Evolutionary conservation across 2,329 filamentous ascomycete genomes (phyloP).

Genomic region (Sarocladium brachiariae): DNA sequence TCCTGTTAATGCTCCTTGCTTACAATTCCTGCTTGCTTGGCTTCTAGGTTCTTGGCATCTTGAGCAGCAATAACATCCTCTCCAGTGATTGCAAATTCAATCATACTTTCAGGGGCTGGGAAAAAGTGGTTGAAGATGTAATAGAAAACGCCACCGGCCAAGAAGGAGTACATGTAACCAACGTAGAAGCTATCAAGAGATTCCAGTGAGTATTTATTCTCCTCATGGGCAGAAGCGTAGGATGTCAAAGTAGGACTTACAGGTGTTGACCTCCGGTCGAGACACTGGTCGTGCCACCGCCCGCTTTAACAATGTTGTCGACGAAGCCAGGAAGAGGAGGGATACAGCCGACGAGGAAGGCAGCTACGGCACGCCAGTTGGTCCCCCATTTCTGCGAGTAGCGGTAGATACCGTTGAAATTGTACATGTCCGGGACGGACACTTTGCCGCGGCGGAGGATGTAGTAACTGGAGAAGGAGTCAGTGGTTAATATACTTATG

Average conservation of each 20-base stretch:
- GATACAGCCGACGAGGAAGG: slow-evolving; percentile 49
- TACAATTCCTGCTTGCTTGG: slow-evolving; percentile 5
- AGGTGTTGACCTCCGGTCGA: slow-evolving; percentile 5
- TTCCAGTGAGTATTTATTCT: slow-evolving; percentile 5
- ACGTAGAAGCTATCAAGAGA: slow-evolving; percentile 4
- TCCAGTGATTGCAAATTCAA: slow-evolving; percentile 5
- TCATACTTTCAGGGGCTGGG: slow-evolving; percentile 7
- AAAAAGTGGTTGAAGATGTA: slow-evolving; percentile 7
- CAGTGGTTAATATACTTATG: too few species aligned
- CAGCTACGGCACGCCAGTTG: slow-evolving; percentile 53
- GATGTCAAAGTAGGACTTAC: slow-evolving; percentile 5
- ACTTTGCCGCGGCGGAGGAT: too few species aligned
- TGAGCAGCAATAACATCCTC: slow-evolving; percentile 6
- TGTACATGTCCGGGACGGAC: slow-evolving; percentile 32
- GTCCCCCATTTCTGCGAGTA: slow-evolving; percentile 33
- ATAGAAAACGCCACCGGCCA: slow-evolving; percentile 3
- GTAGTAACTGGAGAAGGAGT: too few species aligned
- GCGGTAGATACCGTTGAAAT: slow-evolving; percentile 37
- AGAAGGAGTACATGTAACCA: slow-evolving; percentile 7
- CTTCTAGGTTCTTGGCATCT: slow-evolving; percentile 7
- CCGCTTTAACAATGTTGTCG: slow-evolving; percentile 1
- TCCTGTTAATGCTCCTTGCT: not conserved
- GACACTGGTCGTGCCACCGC: slow-evolving; percentile 3
- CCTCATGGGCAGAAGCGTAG: slow-evolving; percentile 4
- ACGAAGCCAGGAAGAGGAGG: slow-evolving; percentile 50